phyloP scores from a whole-genome alignment of 1,139 yeast genomes.

The Debaryomyces psychrophilus region DNA sequence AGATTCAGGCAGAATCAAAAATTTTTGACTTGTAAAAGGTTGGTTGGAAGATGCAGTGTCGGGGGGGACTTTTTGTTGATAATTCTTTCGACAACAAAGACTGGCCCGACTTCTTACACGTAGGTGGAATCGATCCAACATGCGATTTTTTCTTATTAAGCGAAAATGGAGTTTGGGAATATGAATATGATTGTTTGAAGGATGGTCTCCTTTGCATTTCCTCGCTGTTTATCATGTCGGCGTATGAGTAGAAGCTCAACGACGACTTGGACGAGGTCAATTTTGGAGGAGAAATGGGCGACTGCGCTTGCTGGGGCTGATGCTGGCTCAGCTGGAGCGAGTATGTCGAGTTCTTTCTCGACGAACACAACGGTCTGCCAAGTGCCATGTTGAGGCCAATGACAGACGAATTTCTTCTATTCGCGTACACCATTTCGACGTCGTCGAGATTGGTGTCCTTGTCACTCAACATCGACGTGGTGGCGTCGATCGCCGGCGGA shows the following conservation, averaged over 20 bases:
- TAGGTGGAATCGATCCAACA: conserved; percentile 11
- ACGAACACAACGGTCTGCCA: conserved; percentile 47
- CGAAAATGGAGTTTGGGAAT: conserved; percentile 18
- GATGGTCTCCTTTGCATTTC: conserved; percentile 64
- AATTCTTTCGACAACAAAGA: conserved; percentile 23
- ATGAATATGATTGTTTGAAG: conserved; percentile 35
- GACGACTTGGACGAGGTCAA: conserved; percentile 50
- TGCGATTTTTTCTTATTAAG: conserved; percentile 9
- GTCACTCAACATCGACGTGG: conserved; percentile 65
- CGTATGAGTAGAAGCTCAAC: conserved; percentile 74
- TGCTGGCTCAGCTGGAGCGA: conserved; percentile 31
- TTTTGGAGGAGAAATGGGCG: conserved; percentile 44
- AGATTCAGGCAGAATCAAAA: conserved; percentile 34
- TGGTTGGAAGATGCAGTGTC: conserved; percentile 9
- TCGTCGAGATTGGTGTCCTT: conserved; percentile 61
- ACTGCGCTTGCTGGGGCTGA: conserved; percentile 15
- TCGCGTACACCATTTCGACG: conserved; percentile 68
- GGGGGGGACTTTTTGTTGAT: conserved; percentile 12
- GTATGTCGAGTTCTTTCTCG: conserved; percentile 45
- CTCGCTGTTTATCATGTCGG: conserved; percentile 73
- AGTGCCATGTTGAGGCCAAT: conserved; percentile 63
- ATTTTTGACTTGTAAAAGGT: conserved; percentile 20
- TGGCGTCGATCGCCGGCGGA: conserved; percentile 83
- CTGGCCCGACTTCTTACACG: conserved; percentile 12
- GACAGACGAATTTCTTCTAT: conserved; percentile 61